phyloP scores from a whole-genome alignment of 1,139 yeast genomes.

The Blastobotrys capitulatus region DNA sequence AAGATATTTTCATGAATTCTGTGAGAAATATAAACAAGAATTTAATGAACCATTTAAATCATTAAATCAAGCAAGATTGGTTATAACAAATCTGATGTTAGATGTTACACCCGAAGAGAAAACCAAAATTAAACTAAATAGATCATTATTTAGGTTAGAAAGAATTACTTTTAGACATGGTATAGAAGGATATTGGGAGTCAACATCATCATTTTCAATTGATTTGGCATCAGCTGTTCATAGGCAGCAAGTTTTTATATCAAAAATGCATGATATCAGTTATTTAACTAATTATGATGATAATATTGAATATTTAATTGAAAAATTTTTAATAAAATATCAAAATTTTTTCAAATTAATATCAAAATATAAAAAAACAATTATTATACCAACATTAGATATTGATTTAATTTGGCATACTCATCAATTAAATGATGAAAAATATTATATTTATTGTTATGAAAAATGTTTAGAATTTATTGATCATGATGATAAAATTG shows the following conservation, averaged over 20 bases:
- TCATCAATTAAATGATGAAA: slow-evolving; percentile 33
- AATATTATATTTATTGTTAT: slow-evolving; percentile 29
- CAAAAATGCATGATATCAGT: no score
- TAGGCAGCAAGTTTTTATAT: no score
- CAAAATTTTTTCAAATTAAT: slow-evolving; percentile 30
- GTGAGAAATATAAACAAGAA: no score
- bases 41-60: neutral
- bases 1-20: no score
- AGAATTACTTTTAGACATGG: neutral
- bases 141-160: no score
- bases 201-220: no score
- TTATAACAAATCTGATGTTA: no score
- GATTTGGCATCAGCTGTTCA: no score
- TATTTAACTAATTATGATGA: slow-evolving; percentile 13
- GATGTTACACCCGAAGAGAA: no score
- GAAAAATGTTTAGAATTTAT: slow-evolving; percentile 20
- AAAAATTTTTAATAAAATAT: slow-evolving; percentile 22
- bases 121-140: no score
- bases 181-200: no score
- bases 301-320: no score
- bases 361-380: slow-evolving; percentile 4
- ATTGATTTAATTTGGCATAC: slow-evolving; percentile 42
- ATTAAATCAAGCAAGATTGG: neutral
- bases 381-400: slow-evolving; percentile 38
- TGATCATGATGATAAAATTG: slow-evolving; percentile 35